Base-by-base conservation (phyloP, 192 early-diverging fungal genomes). In the Bifiguratus adelaidae region DNA sequence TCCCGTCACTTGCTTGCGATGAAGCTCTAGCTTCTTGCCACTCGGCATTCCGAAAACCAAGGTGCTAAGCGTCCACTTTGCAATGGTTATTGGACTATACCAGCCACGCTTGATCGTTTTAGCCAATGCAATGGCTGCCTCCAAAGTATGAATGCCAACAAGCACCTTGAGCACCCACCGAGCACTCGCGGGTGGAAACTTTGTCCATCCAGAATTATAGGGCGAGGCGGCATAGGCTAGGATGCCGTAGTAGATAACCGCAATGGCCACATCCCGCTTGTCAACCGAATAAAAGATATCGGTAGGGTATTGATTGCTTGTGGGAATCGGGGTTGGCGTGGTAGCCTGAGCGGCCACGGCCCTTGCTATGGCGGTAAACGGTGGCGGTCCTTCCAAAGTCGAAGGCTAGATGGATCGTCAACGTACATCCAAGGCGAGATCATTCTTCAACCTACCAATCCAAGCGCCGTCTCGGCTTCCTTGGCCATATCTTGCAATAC, bases 401-500 rank as follows among this genome's bases (percentile, higher is more conserved):
- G 55, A 48, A 50, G 55, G 53, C 49, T 69, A 35, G 24, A 47
- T 24, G 18, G 25, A n/a, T 50, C 11, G 12, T 34, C 32, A 15
- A 13, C 11, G 15, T 20, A 9, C 51, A 15, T 5, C 26, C 7
- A 21, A 34, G 27, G 27, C 3, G 24, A 25, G 32, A 24, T 27
- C 22, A 27, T 16, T 50, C 22, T 47, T 45, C 8, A 26, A 16
- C 30, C 41, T 65, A 70, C 67, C 54, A 70, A 41, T 4, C 52
- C 52, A 13, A 70, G 50, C 0, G 67, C 67, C 28, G 44, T 43
- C 30, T 70, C 67, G 1, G 67, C 67, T 48, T 70, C 67, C 51
- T 66, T 61, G 7, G 67, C 63, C 67, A 70, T 70, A 30, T 34
- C 47, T 48, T 60, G 50, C 41, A 70, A 41, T 7, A 66, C 63